These are phyloP conservation scores for Funneliformis geosporum DNA, from an alignment of 192 early-diverging fungal genomes.

Conservation along the genomic window DNA sequence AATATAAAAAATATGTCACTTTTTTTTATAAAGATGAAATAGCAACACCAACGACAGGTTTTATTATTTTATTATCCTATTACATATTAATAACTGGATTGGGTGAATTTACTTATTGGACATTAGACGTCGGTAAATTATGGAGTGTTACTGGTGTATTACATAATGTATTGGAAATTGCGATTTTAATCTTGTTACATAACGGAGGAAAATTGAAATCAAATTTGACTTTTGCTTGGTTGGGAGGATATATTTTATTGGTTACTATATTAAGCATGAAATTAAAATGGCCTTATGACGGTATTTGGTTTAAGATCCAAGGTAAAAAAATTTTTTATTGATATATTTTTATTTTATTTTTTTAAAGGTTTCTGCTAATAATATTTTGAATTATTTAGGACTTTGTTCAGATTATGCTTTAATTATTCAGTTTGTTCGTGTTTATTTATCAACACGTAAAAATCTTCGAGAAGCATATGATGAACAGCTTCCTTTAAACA, in stretches of 20 bases:
- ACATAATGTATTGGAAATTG: conserved; percentile 48
- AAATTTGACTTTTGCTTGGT: conserved; percentile 37
- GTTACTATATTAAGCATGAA: conserved; percentile 37
- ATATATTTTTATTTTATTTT: background rate
- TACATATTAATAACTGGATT: conserved; percentile 40
- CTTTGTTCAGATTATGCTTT: conserved; percentile 44
- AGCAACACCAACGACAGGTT: conserved; percentile 28
- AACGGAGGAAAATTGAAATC: conserved; percentile 38
- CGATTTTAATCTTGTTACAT: conserved; percentile 42
- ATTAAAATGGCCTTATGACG: conserved; percentile 43
- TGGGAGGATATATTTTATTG: conserved; percentile 36
- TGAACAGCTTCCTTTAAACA: conserved; percentile 7
- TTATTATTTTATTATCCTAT: conserved; percentile 35
- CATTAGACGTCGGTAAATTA: conserved; percentile 47
- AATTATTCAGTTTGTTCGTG: conserved; percentile 38
- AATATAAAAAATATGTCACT: background rate
- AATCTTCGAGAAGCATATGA: conserved; percentile 17
- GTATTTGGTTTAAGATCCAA: conserved; percentile 45
- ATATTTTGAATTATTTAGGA: background rate
- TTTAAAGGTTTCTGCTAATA: background rate
- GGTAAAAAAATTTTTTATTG: conserved; percentile 24
- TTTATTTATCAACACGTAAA: conserved; percentile 36
- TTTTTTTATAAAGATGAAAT: conserved; percentile 14
- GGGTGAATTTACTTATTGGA: conserved; percentile 35
- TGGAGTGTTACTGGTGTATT: conserved; percentile 38